phyloP scores from a whole-genome alignment of 1,139 yeast genomes.

The Lodderomyces theae region DNA sequence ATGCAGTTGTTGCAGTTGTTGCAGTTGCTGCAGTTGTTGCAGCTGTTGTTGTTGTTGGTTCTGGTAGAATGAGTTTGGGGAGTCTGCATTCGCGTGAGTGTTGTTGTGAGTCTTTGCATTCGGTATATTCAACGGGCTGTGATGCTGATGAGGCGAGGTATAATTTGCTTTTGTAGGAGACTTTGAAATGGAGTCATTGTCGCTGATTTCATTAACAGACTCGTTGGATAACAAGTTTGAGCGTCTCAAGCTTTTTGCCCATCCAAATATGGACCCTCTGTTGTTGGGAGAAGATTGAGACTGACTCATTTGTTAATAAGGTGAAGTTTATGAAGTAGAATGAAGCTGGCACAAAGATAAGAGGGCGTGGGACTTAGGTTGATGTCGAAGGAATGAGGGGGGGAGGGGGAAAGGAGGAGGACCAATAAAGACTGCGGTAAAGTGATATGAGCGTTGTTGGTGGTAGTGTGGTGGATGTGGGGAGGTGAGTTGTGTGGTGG shows the following conservation, averaged over 20 bases:
- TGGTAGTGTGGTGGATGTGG: no score
- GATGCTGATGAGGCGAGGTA: slow-evolving; percentile 7
- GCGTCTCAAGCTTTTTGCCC: slow-evolving; percentile 47
- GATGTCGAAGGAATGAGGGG: no score
- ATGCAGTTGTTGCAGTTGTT: slow-evolving; percentile 12
- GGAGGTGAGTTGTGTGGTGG: no score
- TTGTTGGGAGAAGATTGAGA: slow-evolving; percentile 44
- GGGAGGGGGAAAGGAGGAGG: no score
- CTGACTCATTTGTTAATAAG: no score
- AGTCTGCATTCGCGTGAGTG: not conserved
- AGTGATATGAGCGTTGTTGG: no score
- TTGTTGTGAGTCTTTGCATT: not conserved
- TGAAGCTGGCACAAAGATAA: no score
- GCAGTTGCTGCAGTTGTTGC: no score
- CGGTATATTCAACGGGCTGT: slow-evolving; percentile 5
- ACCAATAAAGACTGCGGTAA: no score
- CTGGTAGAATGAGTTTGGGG: slow-evolving; percentile 5
- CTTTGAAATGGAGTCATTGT: slow-evolving; percentile 21
- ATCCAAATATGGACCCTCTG: slow-evolving; percentile 43
- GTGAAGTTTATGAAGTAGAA: no score
- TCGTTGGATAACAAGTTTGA: slow-evolving; percentile 40
- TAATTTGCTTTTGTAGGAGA: slow-evolving; percentile 11
- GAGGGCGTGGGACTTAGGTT: no score
- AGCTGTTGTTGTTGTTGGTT: slow-evolving; percentile 9
- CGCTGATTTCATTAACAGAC: slow-evolving; percentile 40